Evolutionary conservation across 441 rosid species (phyloP).

Genomic region (Gossypium trilobum): DNA sequence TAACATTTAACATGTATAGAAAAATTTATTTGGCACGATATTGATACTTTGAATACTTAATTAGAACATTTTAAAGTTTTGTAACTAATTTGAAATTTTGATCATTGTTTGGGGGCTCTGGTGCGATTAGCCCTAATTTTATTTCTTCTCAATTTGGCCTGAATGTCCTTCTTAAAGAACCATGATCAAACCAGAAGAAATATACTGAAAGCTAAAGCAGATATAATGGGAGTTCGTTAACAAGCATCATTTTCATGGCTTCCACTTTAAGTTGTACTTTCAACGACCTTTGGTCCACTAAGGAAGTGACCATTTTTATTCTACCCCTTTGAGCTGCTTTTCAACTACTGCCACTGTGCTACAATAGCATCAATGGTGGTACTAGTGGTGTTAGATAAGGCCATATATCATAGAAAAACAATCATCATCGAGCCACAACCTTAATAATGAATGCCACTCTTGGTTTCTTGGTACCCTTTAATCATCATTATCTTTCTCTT

Average conservation of each 20-base stretch:
- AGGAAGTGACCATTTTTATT: neutral
- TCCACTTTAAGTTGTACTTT: neutral
- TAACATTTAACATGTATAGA: too few species aligned
- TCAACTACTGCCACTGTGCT: slow-evolving; percentile 5
- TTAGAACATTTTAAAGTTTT: too few species aligned
- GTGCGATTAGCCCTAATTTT: too few species aligned
- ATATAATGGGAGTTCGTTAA: neutral
- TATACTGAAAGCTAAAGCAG: neutral
- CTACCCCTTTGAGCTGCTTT: neutral
- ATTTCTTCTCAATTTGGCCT: too few species aligned
- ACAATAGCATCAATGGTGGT: neutral
- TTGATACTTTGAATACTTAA: too few species aligned
- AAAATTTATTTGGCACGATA: too few species aligned
- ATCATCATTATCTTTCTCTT: slow-evolving; percentile 22
- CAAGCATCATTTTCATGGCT: neutral
- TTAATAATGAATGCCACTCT: slow-evolving; percentile 17
- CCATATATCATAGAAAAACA: neutral
- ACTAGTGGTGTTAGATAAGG: neutral
- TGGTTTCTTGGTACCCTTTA: slow-evolving; percentile 10
- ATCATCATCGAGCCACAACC: neutral
- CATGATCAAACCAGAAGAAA: neutral
- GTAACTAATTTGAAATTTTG: too few species aligned
- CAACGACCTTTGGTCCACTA: slow-evolving; percentile 7
- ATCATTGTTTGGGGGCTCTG: too few species aligned
- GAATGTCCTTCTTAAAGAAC: neutral